Evolutionary conservation across 176 grass and related monocot genomes (phyloP).

Genomic region (Oryza glumipatula): DNA sequence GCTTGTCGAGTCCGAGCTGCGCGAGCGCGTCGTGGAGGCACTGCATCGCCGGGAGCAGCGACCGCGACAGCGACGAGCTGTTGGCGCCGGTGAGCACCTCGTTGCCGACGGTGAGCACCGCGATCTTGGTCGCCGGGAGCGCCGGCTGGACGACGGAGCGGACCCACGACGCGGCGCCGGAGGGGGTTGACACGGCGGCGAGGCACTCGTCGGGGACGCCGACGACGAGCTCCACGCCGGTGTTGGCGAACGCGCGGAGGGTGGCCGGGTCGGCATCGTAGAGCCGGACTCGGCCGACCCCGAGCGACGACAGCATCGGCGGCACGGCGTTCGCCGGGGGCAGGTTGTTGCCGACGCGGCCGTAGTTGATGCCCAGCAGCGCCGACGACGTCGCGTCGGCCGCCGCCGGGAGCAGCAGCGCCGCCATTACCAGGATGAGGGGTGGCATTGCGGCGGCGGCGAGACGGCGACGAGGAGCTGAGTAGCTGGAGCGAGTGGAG

Average conservation of each 20-base stretch:
- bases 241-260: slow-evolving; percentile 75
- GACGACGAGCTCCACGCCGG: slow-evolving; percentile 69
- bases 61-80: slow-evolving; percentile 30
- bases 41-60: slow-evolving; percentile 81
- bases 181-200: slow-evolving; percentile 36
- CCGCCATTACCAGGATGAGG: not conserved
- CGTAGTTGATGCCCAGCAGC: slow-evolving; percentile 81
- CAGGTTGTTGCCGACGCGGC: slow-evolving; percentile 72
- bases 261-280: slow-evolving; percentile 64
- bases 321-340: slow-evolving; percentile 42
- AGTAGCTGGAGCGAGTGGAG: not conserved
- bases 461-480: not conserved
- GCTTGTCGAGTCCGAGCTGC: slow-evolving; percentile 45
- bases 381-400: slow-evolving; percentile 50
- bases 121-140: slow-evolving; percentile 71
- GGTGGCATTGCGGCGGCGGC: slow-evolving; percentile 31
- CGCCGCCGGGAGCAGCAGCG: slow-evolving; percentile 18
- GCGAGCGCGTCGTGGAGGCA: slow-evolving; percentile 60
- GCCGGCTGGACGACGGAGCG: slow-evolving; percentile 47
- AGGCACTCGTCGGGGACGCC: slow-evolving; percentile 65
- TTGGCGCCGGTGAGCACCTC: slow-evolving; percentile 72
- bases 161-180: slow-evolving; percentile 59
- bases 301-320: slow-evolving; percentile 45
- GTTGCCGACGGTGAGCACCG: slow-evolving; percentile 68
- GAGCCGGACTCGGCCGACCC: slow-evolving; percentile 64